Evolutionary conservation across 208 protist species (phyloP).

Genomic region (Leishmania martiniquensis): DNA sequence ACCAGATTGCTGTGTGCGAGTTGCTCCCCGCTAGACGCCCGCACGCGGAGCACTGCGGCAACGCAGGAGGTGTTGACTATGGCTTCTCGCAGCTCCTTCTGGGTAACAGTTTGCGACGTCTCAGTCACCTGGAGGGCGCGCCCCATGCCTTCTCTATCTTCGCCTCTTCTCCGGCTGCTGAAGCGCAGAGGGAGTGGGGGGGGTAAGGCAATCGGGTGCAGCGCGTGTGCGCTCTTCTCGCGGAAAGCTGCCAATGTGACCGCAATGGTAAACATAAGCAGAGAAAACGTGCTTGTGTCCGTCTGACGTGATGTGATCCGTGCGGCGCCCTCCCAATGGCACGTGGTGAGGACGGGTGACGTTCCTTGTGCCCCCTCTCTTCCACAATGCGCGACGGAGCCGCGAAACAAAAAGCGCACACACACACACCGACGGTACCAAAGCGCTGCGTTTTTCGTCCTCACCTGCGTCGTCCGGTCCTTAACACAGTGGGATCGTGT

Average conservation of each 20-base stretch:
- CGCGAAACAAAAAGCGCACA: background rate
- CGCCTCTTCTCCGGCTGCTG: background rate
- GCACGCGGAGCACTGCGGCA: background rate
- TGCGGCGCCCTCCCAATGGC: background rate
- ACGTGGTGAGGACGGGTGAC: background rate
- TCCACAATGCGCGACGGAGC: background rate
- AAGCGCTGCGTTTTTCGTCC: background rate
- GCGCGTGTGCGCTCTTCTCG: background rate
- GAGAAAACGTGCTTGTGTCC: background rate
- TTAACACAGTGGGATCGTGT: too few relatives aligned
- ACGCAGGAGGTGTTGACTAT: background rate
- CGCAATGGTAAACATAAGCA: too few relatives aligned
- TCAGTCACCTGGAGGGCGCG: background rate
- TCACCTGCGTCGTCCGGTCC: too few relatives aligned
- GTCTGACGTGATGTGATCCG: too few relatives aligned
- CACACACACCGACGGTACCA: background rate
- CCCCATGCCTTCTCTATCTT: background rate
- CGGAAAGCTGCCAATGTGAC: background rate
- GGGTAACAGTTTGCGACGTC: background rate
- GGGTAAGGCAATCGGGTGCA: background rate
- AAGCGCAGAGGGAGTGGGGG: too few relatives aligned
- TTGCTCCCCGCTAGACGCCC: background rate
- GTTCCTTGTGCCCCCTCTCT: background rate
- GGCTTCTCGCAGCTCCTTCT: background rate
- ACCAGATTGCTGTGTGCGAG: background rate